Base-by-base conservation (phyloP, 371 early-diverging fungal genomes). In the Chytridiales sp. region DNA sequence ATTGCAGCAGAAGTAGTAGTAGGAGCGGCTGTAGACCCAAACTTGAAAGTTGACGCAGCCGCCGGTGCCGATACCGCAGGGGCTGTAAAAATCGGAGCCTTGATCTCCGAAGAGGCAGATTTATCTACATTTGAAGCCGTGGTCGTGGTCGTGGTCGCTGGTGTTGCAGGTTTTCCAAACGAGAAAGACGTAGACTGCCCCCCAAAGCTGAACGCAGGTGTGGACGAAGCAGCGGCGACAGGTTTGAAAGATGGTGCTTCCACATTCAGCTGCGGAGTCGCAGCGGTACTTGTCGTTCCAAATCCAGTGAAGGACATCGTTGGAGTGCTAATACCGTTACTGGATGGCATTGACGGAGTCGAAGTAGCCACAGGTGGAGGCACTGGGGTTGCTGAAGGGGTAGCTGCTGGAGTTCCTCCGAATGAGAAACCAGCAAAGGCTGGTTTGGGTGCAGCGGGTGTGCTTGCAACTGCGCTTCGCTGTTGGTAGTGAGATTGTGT, bases 401-500 rank as follows among this genome's bases (percentile, higher is more conserved):
- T 41, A 11, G 47, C 17, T 17, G 19, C 30, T 29, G 38, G 38
- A 11, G 36, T 1, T 11, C 19, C 39, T 5, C n/a, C 48, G 19
- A 49, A 47, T 15, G 30, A 19, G 30, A 49, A 22, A n/a, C 40
- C 27, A 31, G 59, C 4, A 32, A 49, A 49, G 6, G 34, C 31
- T 15, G 11, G 24, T 21, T 11, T n/a, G 34, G 31, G 48, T 2
- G 48, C n/a, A n/a, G 34, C 31, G 34, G 34, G 24, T 11, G 50
- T 27, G 21, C 39, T 13, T 11, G 30, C 44, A 1, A n/a, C 27
- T 13, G 56, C 38, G 9, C 27, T n/a, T 47, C 17, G 13, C 32
- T 11, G 17, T 41, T n/a, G n/a, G n/a, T n/a, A n/a, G n/a, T n/a
- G n/a, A n/a, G n/a, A n/a, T n/a, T n/a, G n/a, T n/a, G n/a, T n/a